A percentile compares a stretch with the other conserved stretches of the same genome.
phyloP scores from a whole-genome alignment of 306 rosid species.

The Astragalus glycyphyllos region DNA sequence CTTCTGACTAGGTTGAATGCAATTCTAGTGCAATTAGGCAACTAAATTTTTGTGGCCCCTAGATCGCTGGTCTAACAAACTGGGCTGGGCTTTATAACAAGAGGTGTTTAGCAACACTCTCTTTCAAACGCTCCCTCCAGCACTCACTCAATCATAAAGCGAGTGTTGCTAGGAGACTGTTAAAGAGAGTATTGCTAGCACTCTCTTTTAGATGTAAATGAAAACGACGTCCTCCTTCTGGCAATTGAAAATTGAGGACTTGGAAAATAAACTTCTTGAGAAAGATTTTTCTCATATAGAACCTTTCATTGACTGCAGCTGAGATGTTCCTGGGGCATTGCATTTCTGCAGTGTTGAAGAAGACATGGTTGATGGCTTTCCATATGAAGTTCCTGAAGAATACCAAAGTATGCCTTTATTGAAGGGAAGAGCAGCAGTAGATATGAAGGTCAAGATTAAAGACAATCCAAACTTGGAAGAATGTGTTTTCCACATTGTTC shows the following conservation, averaged over 20 bases:
- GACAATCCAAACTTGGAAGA: slow-evolving; percentile 86
- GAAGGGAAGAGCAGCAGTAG: slow-evolving; percentile 97
- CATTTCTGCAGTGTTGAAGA: slow-evolving; percentile 99
- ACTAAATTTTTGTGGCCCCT: too few species aligned
- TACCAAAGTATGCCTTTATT: slow-evolving; percentile 81
- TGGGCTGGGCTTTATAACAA: neutral
- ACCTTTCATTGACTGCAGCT: slow-evolving; percentile 99
- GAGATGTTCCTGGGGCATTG: slow-evolving; percentile 99
- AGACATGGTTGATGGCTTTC: slow-evolving; percentile 98
- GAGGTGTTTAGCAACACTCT: too few species aligned
- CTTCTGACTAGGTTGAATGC: neutral
- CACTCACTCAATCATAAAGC: too few species aligned
- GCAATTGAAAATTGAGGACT: slow-evolving; percentile 49
- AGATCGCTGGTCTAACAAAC: neutral
- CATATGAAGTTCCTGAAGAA: slow-evolving; percentile 89
- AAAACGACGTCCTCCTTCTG: slow-evolving; percentile 41
- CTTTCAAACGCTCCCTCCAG: too few species aligned
- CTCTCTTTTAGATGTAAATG: slow-evolving; percentile 4
- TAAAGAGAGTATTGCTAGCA: too few species aligned
- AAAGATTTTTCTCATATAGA: slow-evolving; percentile 77
- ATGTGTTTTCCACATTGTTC: slow-evolving; percentile 87
- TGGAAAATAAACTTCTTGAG: slow-evolving; percentile 53
- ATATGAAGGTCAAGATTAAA: slow-evolving; percentile 98
- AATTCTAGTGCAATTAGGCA: neutral
- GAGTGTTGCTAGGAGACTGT: too few species aligned